phyloP scores from a whole-genome alignment of 2,329 filamentous ascomycete genomes.

The Botrytis aclada region DNA sequence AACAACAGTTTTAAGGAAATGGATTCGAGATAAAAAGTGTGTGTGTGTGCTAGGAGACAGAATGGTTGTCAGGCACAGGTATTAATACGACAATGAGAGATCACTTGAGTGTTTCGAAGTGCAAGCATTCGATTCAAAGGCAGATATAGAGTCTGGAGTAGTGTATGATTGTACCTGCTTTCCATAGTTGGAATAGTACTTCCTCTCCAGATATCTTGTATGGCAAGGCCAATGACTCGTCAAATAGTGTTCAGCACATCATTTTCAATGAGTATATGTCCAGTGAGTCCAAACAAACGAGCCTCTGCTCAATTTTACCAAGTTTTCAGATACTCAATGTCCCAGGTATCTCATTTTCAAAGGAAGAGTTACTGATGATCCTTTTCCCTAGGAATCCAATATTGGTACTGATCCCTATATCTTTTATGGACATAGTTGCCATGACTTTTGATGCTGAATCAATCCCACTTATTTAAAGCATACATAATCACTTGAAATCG shows the following conservation, averaged over 20 bases:
- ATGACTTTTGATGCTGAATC: not conserved
- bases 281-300: too few species aligned
- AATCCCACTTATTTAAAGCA: not conserved
- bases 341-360: not conserved
- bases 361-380: not conserved
- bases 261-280: not conserved
- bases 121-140: not conserved
- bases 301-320: not conserved
- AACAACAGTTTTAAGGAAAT: not conserved
- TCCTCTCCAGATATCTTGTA: not conserved
- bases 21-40: too few species aligned
- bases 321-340: not conserved
- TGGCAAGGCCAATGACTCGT: not conserved
- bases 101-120: not conserved
- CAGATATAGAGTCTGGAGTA: not conserved
- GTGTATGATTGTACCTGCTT: not conserved
- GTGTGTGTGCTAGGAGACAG: too few species aligned
- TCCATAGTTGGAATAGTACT: not conserved
- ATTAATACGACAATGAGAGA: not conserved
- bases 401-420: not conserved
- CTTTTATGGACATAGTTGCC: not conserved
- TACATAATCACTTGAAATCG: not conserved
- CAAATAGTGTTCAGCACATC: not conserved
- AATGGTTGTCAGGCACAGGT: not conserved
- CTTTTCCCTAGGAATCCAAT: not conserved